These are phyloP conservation scores for Lindgomyces ingoldianus DNA, from an alignment of 495 filamentous ascomycete species.

Conservation along the genomic window DNA sequence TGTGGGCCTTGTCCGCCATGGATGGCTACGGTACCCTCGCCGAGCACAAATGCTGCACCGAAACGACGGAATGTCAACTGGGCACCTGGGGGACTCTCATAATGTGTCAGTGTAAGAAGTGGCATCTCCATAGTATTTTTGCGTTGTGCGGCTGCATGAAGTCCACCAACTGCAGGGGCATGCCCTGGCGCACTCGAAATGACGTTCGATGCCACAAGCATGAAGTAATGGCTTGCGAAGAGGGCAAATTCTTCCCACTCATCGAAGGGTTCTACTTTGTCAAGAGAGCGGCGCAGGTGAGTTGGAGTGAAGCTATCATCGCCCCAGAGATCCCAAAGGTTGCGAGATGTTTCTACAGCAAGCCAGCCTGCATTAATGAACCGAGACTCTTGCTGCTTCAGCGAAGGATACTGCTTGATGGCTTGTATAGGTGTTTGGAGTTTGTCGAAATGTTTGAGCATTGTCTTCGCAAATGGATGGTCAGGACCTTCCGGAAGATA, in stretches of 20 bases:
- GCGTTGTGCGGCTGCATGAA: neutral
- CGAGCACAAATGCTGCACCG: constrained; percentile 50
- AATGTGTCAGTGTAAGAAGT: too few species aligned
- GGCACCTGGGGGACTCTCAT: neutral
- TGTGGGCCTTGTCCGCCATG: constrained; percentile 53
- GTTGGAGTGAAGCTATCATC: constrained; percentile 60
- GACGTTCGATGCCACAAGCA: constrained; percentile 61
- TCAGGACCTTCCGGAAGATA: constrained; percentile 72
- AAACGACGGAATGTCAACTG: constrained; percentile 43
- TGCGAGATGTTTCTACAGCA: constrained; percentile 63
- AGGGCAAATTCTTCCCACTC: constrained; percentile 95
- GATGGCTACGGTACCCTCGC: constrained; percentile 47
- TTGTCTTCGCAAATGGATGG: constrained; percentile 85
- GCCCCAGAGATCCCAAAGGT: constrained; percentile 83
- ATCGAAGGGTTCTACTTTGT: constrained; percentile 79
- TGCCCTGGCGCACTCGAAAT: neutral
- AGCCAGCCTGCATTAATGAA: constrained; percentile 69
- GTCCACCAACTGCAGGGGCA: neutral
- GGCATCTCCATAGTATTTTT: too few species aligned
- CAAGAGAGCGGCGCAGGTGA: constrained; percentile 58
- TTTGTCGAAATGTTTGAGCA: constrained; percentile 83
- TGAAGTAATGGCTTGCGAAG: constrained; percentile 82
- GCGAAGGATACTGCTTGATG: constrained; percentile 66
- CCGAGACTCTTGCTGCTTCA: constrained; percentile 62
- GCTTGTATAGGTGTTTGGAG: constrained; percentile 73